These are phyloP conservation scores for Phaeophleospora eucalypticola DNA, from an alignment of 2,329 filamentous ascomycete species.

Conservation along the genomic window DNA sequence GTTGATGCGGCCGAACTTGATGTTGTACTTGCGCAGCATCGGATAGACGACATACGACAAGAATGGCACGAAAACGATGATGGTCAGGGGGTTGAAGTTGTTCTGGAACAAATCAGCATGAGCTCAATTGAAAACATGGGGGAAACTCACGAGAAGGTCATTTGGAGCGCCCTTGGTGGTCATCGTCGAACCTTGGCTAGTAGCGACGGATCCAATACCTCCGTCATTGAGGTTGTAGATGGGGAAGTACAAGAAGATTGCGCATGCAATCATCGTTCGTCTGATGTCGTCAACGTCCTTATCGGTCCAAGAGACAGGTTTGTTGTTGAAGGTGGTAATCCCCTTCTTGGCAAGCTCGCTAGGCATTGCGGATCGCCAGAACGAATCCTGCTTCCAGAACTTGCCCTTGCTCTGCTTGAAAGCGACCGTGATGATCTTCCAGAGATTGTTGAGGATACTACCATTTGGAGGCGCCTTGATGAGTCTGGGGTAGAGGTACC, in stretches of 20 bases:
- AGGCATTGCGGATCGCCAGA: constrained; percentile 24
- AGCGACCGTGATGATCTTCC: constrained; percentile 20
- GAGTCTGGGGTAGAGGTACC: constrained; percentile 21
- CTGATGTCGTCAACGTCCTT: constrained; percentile 68
- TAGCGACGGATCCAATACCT: constrained; percentile 27
- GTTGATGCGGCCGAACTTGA: constrained; percentile 46
- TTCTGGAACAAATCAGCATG: constrained; percentile 16
- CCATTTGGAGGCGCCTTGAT: constrained; percentile 24
- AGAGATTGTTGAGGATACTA: constrained; percentile 19
- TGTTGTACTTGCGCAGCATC: constrained; percentile 35
- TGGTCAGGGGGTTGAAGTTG: constrained; percentile 44
- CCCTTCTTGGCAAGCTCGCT: constrained; percentile 19
- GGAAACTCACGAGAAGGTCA: constrained; percentile 35
- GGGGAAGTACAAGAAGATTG: constrained; percentile 55
- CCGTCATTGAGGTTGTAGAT: constrained; percentile 34
- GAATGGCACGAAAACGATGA: constrained; percentile 42
- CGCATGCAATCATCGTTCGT: constrained; percentile 60
- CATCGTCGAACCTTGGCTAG: constrained; percentile 22
- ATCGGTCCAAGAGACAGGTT: constrained; percentile 55
- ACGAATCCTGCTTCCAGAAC: constrained; percentile 21
- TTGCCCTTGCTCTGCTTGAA: constrained; percentile 22
- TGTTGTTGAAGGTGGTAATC: constrained; percentile 13
- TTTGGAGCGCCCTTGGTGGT: constrained; percentile 38
- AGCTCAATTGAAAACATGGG: not conserved
- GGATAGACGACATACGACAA: constrained; percentile 41